Base-by-base conservation (phyloP, 2,329 filamentous ascomycete genomes). In the Periconia sp. region DNA sequence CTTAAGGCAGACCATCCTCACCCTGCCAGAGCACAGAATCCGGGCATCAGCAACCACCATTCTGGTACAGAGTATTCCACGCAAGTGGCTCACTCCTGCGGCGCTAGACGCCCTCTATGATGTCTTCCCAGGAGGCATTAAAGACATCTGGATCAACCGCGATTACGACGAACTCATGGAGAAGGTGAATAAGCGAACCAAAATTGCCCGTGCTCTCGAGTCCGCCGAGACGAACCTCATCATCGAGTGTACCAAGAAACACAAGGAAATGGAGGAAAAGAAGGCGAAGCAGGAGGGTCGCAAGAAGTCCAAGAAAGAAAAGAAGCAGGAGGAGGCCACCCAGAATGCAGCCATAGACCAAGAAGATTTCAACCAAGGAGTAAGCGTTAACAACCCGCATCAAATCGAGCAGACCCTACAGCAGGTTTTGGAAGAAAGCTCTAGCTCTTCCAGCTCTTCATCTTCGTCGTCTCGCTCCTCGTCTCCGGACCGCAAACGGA, bases 141-240 rank as follows among this genome's bases (percentile, higher is more conserved):
- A 89, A 46, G 97, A 97, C 56, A 88, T 99, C 33, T 99, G 92
- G 92, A 85, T 99, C 58, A 99, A 96, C 46, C 83, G 92, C 48
- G 89, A 99, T 63, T 86, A 90, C 54, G 89, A 92, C 30, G 80
- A 86, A 7, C 79, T 99, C 9, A 80, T 89, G 33, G 87, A 92
- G 48, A 97, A 97, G 66, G 87, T 97, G 32, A 81, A 88, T 35
- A 75, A 83, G 51, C 82, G 94, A 31, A 83, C 91, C 48, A 73
- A 80, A 7, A 74, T 96, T 11, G 90, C 92, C 33, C 68, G 78
- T 29, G 75, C 78, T 42, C 80, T 99, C 0, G 94, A 99, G 63
- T 72, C 72, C 7, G 92, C 92, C 1, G 87, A 97, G 69, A 96
- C 90, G 0, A 84, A 89, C 16, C 75, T 99, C 28, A 88, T 99